Conservation (phyloP, 306 rosid species). For the Mucuna pruriens region DNA sequence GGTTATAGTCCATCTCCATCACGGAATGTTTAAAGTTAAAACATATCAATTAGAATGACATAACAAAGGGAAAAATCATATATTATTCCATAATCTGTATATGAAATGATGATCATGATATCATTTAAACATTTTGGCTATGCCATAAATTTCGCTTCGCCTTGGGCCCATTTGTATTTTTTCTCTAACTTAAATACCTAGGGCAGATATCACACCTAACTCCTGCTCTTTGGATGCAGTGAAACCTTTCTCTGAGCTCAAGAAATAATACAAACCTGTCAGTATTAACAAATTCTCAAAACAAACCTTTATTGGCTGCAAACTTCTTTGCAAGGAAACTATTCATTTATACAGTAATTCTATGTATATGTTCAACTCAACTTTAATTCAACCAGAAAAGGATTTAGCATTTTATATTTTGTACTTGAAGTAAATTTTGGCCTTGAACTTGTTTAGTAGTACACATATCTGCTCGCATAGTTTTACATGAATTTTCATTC, state of each 20-base stretch:
- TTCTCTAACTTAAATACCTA: too few species aligned
- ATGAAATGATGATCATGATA: slow-evolving; percentile 20
- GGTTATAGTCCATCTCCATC: slow-evolving; percentile 1
- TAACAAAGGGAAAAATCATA: background rate
- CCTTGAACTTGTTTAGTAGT: slow-evolving; percentile 8
- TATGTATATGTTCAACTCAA: background rate
- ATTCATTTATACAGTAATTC: slow-evolving; percentile 1
- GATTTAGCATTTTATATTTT: background rate
- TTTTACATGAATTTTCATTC: background rate
- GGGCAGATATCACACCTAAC: background rate
- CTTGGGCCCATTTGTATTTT: slow-evolving; percentile 3
- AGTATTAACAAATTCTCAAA: background rate
- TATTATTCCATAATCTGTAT: slow-evolving; percentile 8
- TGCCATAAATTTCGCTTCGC: background rate
- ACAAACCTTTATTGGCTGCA: background rate
- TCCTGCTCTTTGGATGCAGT: background rate
- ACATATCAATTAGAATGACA: slow-evolving; percentile 2
- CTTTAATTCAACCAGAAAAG: slow-evolving; percentile 20
- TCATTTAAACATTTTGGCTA: background rate
- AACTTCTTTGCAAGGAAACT: slow-evolving; percentile 18
- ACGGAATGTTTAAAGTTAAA: background rate
- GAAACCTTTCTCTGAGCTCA: slow-evolving; percentile 1
- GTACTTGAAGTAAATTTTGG: slow-evolving; percentile 30
- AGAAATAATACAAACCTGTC: background rate
- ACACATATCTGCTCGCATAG: background rate